These are phyloP conservation scores for Chenopodium album DNA, from an alignment of 148 eudicot species.

Conservation along the genomic window DNA sequence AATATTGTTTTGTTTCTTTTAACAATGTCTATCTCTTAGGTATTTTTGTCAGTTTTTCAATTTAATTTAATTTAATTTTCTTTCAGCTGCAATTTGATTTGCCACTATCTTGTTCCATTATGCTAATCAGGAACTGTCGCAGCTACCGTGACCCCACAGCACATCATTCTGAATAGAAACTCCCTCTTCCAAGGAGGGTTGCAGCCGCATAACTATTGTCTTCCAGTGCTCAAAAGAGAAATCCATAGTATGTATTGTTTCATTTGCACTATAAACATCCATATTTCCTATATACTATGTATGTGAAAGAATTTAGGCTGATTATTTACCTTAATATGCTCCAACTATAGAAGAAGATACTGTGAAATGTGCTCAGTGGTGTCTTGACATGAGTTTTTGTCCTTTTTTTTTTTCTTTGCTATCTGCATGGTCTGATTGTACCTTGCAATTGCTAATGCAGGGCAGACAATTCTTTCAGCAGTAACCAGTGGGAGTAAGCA, in stretches of 20 bases:
- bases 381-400: not conserved
- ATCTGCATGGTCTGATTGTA: conserved; percentile 1
- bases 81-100: not conserved
- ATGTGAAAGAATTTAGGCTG: not conserved
- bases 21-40: not conserved
- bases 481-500: conserved; percentile 84
- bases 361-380: not conserved
- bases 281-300: not conserved
- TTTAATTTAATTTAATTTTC: too few species aligned
- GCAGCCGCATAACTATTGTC: conserved; percentile 89
- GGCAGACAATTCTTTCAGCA: conserved; percentile 73
- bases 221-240: conserved; percentile 97
- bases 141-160: conserved; percentile 97
- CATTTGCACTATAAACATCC: not conserved
- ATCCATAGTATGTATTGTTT: conserved; percentile 53
- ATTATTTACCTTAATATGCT: not conserved
- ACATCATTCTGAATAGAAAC: conserved; percentile 85
- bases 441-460: conserved; percentile 30
- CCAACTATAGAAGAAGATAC: not conserved
- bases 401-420: not conserved
- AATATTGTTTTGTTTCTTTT: not conserved
- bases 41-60: not conserved
- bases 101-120: not conserved
- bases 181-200: conserved; percentile 92
- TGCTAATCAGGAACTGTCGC: conserved; percentile 63